phyloP scores from a whole-genome alignment of 2,329 filamentous ascomycete species.

The Ophiosphaerella narmari region DNA sequence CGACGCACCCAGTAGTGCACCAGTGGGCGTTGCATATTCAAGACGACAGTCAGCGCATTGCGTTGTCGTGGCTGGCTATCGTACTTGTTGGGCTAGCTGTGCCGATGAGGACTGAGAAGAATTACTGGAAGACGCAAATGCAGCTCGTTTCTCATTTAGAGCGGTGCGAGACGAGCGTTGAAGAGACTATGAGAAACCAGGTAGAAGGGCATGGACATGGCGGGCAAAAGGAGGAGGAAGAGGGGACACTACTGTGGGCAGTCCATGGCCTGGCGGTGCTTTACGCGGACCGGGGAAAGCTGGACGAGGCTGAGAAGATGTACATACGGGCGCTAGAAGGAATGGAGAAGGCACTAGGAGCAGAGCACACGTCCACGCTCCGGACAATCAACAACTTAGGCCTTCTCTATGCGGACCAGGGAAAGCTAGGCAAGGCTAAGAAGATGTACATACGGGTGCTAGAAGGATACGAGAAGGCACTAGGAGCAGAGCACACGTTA shows the following conservation, averaged over 20 bases:
- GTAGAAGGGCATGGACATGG: neutral
- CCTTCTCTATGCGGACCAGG: too few relatives aligned
- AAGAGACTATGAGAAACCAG: neutral
- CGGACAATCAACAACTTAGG: too few relatives aligned
- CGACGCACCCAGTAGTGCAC: slow-evolving; percentile 25
- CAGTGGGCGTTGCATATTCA: slow-evolving; percentile 17
- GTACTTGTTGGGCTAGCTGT: slow-evolving; percentile 17
- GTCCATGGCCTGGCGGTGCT: slow-evolving; percentile 15
- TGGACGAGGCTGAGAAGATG: too few relatives aligned
- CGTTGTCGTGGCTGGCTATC: slow-evolving; percentile 13
- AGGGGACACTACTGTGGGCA: slow-evolving; percentile 12
- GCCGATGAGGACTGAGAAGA: slow-evolving; percentile 6
- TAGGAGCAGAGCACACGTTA: too few relatives aligned
- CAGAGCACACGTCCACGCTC: slow-evolving; percentile 5
- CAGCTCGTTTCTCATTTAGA: slow-evolving; percentile 24
- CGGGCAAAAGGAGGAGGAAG: slow-evolving; percentile 1
- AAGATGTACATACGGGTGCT: too few relatives aligned
- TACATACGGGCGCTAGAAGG: too few relatives aligned
- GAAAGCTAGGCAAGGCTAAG: too few relatives aligned
- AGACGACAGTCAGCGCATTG: slow-evolving; percentile 12
- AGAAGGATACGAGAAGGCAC: too few relatives aligned
- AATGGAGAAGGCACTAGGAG: neutral
- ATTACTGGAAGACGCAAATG: slow-evolving; percentile 14
- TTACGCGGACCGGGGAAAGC: slow-evolving; percentile 6
- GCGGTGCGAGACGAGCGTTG: neutral